phyloP scores from a whole-genome alignment of 768 basidiomycete species.

The Xanthoconium purpureum region DNA sequence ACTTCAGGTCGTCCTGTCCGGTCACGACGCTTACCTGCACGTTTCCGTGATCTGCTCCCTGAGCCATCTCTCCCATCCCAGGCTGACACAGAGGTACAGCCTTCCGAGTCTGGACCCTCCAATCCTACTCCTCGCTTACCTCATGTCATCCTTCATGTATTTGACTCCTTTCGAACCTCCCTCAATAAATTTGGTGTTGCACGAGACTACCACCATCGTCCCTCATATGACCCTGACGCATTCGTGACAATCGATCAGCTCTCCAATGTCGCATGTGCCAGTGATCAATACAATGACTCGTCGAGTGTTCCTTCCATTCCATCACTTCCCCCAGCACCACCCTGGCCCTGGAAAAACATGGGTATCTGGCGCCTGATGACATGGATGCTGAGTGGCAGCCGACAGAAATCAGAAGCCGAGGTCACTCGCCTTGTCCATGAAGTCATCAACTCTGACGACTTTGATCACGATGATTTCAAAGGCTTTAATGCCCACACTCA shows the following conservation, averaged over 20 bases:
- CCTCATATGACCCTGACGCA: background rate
- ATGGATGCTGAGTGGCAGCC: slow-evolving; percentile 12
- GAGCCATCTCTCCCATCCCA: background rate
- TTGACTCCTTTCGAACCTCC: background rate
- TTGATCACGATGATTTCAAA: too few species aligned
- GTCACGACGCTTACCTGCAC: background rate
- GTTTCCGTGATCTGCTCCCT: background rate
- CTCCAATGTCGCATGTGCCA: background rate
- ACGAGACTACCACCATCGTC: background rate
- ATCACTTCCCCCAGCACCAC: background rate
- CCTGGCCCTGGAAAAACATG: slow-evolving; percentile 16
- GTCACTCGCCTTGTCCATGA: slow-evolving; percentile 4
- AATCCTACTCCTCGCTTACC: background rate
- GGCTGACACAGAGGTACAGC: background rate
- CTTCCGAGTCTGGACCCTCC: background rate
- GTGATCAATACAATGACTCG: background rate
- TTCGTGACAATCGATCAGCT: background rate
- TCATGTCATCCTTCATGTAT: background rate
- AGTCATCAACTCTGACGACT: background rate
- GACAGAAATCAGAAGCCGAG: slow-evolving; percentile 5
- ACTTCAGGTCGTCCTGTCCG: background rate
- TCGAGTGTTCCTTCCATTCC: background rate
- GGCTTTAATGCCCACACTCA: too few species aligned
- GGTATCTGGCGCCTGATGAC: slow-evolving; percentile 9
- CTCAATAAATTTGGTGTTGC: background rate